Percentiles rank a stretch among this genome's conserved stretches.
These are phyloP conservation scores for Carex littledalei DNA, from an alignment of 176 grass and related monocot species.

Conservation along the genomic window DNA sequence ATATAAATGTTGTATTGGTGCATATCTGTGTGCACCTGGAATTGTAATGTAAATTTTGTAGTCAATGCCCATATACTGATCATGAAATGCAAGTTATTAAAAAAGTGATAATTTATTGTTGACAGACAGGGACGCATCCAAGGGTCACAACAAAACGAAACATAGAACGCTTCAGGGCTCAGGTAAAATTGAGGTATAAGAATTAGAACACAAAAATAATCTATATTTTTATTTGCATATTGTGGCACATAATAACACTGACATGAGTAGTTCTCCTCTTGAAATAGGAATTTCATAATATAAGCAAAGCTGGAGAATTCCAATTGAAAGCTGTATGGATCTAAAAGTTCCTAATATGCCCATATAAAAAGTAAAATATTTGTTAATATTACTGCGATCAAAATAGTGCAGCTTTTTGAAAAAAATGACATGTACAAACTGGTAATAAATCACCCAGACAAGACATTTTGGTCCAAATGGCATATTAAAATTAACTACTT, in stretches of 20 bases:
- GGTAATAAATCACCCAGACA: too few relatives aligned
- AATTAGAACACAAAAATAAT: not conserved
- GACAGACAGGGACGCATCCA: slow-evolving; percentile 90
- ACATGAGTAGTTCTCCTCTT: not conserved
- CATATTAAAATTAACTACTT: not conserved
- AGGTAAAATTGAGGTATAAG: slow-evolving; percentile 45
- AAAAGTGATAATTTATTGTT: not conserved
- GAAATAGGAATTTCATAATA: not conserved
- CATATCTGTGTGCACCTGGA: not conserved
- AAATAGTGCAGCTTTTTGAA: too few relatives aligned
- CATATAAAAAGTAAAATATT: not conserved
- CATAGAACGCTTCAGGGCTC: slow-evolving; percentile 61
- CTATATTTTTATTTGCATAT: slow-evolving; percentile 9
- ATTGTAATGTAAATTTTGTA: not conserved
- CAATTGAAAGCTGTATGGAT: not conserved
- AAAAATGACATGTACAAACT: too few relatives aligned
- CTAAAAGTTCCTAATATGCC: not conserved
- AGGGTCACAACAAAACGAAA: slow-evolving; percentile 75
- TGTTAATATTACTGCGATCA: not conserved
- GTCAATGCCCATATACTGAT: not conserved
- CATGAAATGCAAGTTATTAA: not conserved
- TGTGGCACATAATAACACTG: not conserved
- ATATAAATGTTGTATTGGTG: not conserved
- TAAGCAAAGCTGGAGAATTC: not conserved
- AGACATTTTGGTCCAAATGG: not conserved